A percentile compares a stretch with the other conserved stretches of the same genome.
Evolutionary conservation across 306 rosid genomes (phyloP).

Genomic region (Glycine latifolia): DNA sequence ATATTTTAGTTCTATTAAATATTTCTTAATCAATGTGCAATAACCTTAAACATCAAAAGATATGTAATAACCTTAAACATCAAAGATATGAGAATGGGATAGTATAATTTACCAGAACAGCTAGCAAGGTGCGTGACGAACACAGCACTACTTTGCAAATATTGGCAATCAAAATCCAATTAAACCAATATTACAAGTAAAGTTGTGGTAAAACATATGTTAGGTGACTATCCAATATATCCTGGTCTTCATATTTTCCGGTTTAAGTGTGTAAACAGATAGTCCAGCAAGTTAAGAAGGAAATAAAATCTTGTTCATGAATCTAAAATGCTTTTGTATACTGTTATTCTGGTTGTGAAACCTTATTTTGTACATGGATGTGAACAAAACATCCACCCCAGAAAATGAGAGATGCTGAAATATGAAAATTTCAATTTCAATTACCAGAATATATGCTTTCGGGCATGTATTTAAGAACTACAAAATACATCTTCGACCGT

Average conservation of each 20-base stretch:
- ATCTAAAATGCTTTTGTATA: slow-evolving; percentile 16
- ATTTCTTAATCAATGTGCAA: too few relatives aligned
- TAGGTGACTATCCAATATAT: neutral
- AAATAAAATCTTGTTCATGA: neutral
- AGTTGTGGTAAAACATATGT: neutral
- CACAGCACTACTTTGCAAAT: neutral
- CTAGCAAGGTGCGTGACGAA: neutral
- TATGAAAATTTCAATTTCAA: slow-evolving; percentile 28
- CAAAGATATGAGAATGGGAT: too few relatives aligned
- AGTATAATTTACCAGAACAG: too few relatives aligned
- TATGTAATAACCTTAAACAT: too few relatives aligned
- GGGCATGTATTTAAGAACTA: slow-evolving; percentile 38
- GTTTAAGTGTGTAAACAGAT: neutral
- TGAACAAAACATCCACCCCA: slow-evolving; percentile 11
- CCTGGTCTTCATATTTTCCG: neutral
- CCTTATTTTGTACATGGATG: neutral
- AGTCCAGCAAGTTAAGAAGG: neutral
- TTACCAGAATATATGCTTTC: slow-evolving; percentile 31
- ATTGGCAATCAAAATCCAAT: neutral
- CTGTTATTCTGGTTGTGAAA: neutral
- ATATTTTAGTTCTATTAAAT: too few relatives aligned
- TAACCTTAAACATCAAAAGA: too few relatives aligned
- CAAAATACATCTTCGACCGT: slow-evolving; percentile 42
- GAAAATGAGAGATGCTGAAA: slow-evolving; percentile 11
- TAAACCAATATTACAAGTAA: neutral